Base-by-base conservation (phyloP, 2,329 filamentous ascomycete genomes). In the Monilinia polystroma region DNA sequence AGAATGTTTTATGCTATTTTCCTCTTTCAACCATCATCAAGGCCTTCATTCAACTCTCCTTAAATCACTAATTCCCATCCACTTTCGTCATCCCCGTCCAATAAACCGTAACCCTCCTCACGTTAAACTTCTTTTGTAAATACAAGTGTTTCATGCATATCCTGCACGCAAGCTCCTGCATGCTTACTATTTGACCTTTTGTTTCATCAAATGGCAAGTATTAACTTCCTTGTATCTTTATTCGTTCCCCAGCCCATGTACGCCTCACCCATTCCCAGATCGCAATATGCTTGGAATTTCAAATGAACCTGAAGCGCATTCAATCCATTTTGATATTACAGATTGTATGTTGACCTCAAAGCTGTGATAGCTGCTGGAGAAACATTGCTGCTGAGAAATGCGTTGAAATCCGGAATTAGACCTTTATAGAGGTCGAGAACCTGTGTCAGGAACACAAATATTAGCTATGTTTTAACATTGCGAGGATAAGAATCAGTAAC, bases 321-420 rank as follows among this genome's bases (percentile, higher is more conserved):
- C 32, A 53, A 7, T 41, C 10, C 55, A 43, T 29, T 20, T 41
- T 29, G 12, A 53, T 72, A 72, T 76, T 75, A 77, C 72, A 76
- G 67, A 67, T 75, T 78, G 69, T 76, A 76, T 56, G 66, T 73
- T 47, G 68, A 63, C 51, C 72, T 71, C 54, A 77, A 71, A 67
- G 69, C 69, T 26, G 69, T 71, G 20, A 71, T 59, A 63, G 74
- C 73, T 11, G 63, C 66, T 23, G 71, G 56, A 3, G 72, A 62
- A 35, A 76, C 68, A n/a, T 69, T 64, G 58, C 49, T 69, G 53
- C 67, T 70, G 57, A 86, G 76, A 75, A 84, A 85, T 59, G 75
- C 76, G 68, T 82, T 80, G 70, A 85, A 85, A 70, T 84, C 79
- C 32, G 80, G 80, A 35, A 86, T 84, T 74, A 87, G 79, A 67